Conservation (phyloP, 2,329 filamentous ascomycete species). For the Aaosphaeria arxii region DNA sequence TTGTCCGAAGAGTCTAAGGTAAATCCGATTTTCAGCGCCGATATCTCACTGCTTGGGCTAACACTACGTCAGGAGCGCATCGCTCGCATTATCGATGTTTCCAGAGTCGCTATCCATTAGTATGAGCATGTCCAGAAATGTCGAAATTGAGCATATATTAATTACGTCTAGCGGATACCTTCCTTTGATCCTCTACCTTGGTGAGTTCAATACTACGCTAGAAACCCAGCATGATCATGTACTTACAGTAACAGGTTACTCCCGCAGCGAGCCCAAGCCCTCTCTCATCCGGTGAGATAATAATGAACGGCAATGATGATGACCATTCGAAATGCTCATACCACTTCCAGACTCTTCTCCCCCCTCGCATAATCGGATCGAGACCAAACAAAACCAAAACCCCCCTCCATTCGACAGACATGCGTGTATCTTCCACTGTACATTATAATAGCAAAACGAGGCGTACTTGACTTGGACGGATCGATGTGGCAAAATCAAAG, state of each 20-base stretch:
- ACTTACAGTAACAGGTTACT: conserved; percentile 66
- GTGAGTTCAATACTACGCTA: conserved; percentile 48
- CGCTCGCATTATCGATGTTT: conserved; percentile 91
- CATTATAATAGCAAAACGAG: conserved; percentile 21
- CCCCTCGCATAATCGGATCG: conserved; percentile 29
- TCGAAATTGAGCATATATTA: conserved; percentile 7
- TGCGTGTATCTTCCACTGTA: conserved; percentile 22
- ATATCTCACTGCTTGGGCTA: background rate
- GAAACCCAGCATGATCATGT: background rate
- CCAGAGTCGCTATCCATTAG: conserved; percentile 94
- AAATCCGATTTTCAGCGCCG: conserved; percentile 5
- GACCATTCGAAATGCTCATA: conserved; percentile 5
- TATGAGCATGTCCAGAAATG: conserved; percentile 46
- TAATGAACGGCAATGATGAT: no score
- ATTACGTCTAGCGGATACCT: conserved; percentile 75
- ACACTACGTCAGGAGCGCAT: conserved; percentile 76
- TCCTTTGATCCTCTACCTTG: conserved; percentile 93
- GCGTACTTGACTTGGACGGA: conserved; percentile 15
- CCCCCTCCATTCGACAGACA: background rate
- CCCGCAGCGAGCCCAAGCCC: conserved; percentile 87
- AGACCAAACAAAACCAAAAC: background rate
- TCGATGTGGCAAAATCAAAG: no score
- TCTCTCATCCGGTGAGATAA: conserved; percentile 64
- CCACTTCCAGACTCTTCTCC: conserved; percentile 34
- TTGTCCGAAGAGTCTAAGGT: conserved; percentile 99